Conservation (phyloP, 768 basidiomycete species). For the Boletellus emodensis region DNA sequence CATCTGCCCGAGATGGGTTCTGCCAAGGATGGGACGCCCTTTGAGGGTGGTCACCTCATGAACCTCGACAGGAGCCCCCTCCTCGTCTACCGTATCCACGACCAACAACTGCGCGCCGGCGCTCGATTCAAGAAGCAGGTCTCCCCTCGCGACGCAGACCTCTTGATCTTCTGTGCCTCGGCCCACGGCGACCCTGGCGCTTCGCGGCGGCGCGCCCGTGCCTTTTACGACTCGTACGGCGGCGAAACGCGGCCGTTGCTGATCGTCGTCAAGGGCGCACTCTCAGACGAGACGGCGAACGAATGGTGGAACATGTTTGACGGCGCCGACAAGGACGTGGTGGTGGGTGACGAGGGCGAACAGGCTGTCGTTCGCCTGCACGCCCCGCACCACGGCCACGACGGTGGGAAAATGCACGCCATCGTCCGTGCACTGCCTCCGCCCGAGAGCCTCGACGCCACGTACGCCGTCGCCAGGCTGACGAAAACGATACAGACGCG, state of each 20-base stretch:
- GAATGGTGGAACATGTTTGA: constrained; percentile 20
- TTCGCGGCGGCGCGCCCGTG: constrained; percentile 11
- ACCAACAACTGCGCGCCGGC: constrained; percentile 20
- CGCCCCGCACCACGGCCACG: background rate
- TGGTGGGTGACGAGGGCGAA: no score
- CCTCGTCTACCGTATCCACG: constrained; percentile 19
- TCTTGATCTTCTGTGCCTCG: constrained; percentile 23
- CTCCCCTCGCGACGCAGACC: constrained; percentile 21
- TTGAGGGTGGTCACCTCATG: constrained; percentile 22
- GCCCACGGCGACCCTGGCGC: background rate
- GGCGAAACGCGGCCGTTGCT: constrained; percentile 26
- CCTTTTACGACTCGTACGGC: constrained; percentile 21
- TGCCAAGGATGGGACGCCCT: constrained; percentile 11
- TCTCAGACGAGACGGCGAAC: constrained; percentile 15
- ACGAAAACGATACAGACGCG: constrained; percentile 19
- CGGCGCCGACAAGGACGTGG: constrained; percentile 5
- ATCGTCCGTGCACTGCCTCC: constrained; percentile 24
- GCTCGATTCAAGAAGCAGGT: constrained; percentile 24
- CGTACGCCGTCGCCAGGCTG: constrained; percentile 6
- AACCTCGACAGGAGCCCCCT: constrained; percentile 13
- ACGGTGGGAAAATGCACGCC: constrained; percentile 10
- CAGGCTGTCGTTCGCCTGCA: no score
- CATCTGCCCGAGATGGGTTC: background rate
- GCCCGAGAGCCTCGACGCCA: background rate
- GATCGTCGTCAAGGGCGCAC: constrained; percentile 21